These are phyloP conservation scores for Naganishia sp. DNA, from an alignment of 1,284 basidiomycete genomes.

Conservation along the genomic window DNA sequence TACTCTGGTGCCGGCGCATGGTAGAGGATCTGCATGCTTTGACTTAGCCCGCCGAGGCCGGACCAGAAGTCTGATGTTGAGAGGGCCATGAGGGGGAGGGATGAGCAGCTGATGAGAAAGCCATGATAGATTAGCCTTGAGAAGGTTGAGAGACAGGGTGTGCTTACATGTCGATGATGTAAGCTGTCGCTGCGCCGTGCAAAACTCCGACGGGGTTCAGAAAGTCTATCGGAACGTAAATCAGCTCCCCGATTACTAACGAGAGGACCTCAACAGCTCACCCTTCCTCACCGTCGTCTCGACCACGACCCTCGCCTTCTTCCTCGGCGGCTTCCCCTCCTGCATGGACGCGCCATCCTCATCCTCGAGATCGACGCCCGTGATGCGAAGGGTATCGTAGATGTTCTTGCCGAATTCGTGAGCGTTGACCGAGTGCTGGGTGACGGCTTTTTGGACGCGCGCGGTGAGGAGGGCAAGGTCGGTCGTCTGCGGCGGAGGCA, in stretches of 20 bases:
- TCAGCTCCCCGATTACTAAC: not conserved
- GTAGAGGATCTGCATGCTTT: constrained; percentile 31
- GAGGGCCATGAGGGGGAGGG: constrained; percentile 30
- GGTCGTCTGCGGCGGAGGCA: constrained; percentile 5
- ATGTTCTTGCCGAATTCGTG: constrained; percentile 33
- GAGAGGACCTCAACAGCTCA: not conserved
- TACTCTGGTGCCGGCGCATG: constrained; percentile 31
- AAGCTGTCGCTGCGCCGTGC: constrained; percentile 34
- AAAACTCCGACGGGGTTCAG: constrained; percentile 34
- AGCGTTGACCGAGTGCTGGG: constrained; percentile 19
- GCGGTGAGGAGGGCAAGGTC: constrained; percentile 5
- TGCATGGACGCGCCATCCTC: constrained; percentile 15
- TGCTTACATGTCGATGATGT: constrained; percentile 33
- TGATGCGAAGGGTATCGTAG: constrained; percentile 35
- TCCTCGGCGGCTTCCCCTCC: constrained; percentile 7
- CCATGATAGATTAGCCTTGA: not conserved
- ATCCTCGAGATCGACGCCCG: constrained; percentile 35
- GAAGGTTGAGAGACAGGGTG: not conserved
- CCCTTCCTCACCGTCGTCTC: constrained; percentile 31
- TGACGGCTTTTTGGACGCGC: constrained; percentile 22
- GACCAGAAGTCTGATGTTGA: constrained; percentile 32
- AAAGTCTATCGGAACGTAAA: constrained; percentile 5
- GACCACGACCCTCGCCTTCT: constrained; percentile 32
- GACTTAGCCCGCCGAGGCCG: constrained; percentile 30
- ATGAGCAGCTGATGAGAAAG: constrained; percentile 30